Percentiles rank a stretch among this genome's conserved stretches.
phyloP scores from a whole-genome alignment of 805 yeast genomes.

The Metschnikowia gelsemii region DNA sequence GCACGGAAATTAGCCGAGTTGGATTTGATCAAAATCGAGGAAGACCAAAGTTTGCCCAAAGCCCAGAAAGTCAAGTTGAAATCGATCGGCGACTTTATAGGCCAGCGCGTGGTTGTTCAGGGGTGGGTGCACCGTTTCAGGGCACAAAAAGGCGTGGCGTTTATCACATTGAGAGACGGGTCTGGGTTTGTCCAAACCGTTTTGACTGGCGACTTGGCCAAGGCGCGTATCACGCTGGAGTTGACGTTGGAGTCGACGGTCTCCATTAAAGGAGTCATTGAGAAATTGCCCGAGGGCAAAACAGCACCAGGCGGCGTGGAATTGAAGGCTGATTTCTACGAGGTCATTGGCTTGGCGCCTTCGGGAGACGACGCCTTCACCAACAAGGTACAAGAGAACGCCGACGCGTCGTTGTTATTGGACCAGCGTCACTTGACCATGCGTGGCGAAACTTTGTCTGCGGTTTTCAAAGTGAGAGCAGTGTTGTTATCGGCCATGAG shows the following conservation, averaged over 20 bases:
- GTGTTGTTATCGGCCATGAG: conserved; percentile 70
- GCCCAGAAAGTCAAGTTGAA: conserved; percentile 70
- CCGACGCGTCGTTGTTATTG: conserved; percentile 88
- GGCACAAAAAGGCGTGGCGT: conserved; percentile 86
- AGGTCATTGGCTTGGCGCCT: conserved; percentile 90
- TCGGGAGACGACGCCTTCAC: conserved; percentile 93
- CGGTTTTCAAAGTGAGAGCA: conserved; percentile 94
- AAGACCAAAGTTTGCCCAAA: conserved; percentile 69
- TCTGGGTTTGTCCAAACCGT: conserved; percentile 87
- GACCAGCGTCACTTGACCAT: conserved; percentile 95
- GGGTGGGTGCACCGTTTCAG: conserved; percentile 98
- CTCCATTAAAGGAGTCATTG: conserved; percentile 73
- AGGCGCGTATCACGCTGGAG: conserved; percentile 79
- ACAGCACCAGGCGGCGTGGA: conserved; percentile 98
- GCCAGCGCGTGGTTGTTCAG: conserved; percentile 68
- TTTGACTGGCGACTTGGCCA: conserved; percentile 86
- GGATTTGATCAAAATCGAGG: conserved; percentile 65
- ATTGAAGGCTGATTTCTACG: conserved; percentile 84
- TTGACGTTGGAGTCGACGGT: conserved; percentile 89
- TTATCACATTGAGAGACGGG: conserved; percentile 93
- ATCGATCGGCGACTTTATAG: conserved; percentile 53
- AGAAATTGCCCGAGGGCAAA: conserved; percentile 91
- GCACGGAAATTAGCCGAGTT: conserved; percentile 76
- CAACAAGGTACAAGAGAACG: conserved; percentile 89
- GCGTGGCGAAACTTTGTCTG: conserved; percentile 91